phyloP scores from a whole-genome alignment of 2,329 filamentous ascomycete species.

The Cladosporium austrohemisphaericum region DNA sequence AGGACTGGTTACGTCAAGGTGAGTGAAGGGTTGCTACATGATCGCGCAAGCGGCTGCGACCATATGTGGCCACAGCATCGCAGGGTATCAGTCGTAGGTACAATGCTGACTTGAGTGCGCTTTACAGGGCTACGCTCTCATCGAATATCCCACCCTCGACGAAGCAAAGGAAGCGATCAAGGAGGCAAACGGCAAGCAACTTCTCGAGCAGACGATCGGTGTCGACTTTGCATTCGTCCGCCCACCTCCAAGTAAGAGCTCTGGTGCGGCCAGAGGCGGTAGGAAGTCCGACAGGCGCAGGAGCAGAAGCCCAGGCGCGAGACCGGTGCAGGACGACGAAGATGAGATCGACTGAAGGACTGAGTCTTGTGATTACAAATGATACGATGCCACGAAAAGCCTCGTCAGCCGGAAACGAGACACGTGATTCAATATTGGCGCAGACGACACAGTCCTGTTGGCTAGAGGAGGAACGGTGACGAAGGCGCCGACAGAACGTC shows the following conservation, averaged over 20 bases:
- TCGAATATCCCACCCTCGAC: slow-evolving; percentile 75
- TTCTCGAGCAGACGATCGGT: slow-evolving; percentile 74
- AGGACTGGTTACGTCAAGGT: slow-evolving; percentile 86
- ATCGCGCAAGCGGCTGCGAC: too few relatives aligned
- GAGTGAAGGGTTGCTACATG: slow-evolving; percentile 24
- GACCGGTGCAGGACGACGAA: slow-evolving; percentile 28
- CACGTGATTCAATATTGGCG: background rate
- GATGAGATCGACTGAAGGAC: slow-evolving; percentile 14
- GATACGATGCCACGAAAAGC: too few relatives aligned
- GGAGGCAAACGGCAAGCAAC: slow-evolving; percentile 69
- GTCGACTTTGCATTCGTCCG: slow-evolving; percentile 85
- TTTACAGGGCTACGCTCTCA: slow-evolving; percentile 74
- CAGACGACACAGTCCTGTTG: background rate
- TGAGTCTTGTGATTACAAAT: too few relatives aligned
- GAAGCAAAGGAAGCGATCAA: slow-evolving; percentile 81
- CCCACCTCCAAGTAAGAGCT: slow-evolving; percentile 61
- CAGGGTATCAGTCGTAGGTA: too few relatives aligned
- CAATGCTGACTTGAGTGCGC: slow-evolving; percentile 2
- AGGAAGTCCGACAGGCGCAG: slow-evolving; percentile 35
- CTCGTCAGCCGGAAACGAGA: background rate
- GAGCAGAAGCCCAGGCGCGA: slow-evolving; percentile 43
- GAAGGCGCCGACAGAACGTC: slow-evolving; percentile 4
- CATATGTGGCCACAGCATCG: too few relatives aligned
- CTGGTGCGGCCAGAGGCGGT: slow-evolving; percentile 31
- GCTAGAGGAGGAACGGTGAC: background rate